These are phyloP conservation scores for Rosa hybrid DNA, from an alignment of 331 rosid species.

Conservation along the genomic window DNA sequence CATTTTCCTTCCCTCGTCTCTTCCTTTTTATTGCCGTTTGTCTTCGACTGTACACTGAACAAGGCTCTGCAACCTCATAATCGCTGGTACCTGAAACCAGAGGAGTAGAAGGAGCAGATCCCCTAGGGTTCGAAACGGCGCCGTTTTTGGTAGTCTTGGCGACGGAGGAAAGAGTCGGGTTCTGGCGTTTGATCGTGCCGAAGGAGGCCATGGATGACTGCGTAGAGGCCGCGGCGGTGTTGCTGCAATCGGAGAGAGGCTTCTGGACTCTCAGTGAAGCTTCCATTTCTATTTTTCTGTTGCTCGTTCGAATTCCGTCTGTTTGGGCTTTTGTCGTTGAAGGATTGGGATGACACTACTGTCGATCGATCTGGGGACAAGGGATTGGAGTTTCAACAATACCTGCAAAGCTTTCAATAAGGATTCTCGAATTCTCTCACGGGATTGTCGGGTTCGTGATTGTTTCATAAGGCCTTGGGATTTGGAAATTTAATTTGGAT, in stretches of 20 bases:
- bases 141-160: neutral
- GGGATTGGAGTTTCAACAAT: too few species aligned
- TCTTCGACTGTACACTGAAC: slow-evolving; percentile 42
- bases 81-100: slow-evolving; percentile 35
- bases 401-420: too few species aligned
- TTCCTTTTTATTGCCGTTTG: slow-evolving; percentile 33
- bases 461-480: too few species aligned
- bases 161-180: slow-evolving; percentile 3
- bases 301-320: neutral
- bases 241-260: slow-evolving; percentile 69
- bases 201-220: slow-evolving; percentile 17
- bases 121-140: slow-evolving; percentile 31
- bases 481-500: too few species aligned
- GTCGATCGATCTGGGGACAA: too few species aligned
- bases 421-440: too few species aligned
- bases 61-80: slow-evolving; percentile 35
- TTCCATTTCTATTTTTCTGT: slow-evolving; percentile 42
- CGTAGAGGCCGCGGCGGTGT: slow-evolving; percentile 32
- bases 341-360: too few species aligned
- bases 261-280: slow-evolving; percentile 25
- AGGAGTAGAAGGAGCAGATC: slow-evolving; percentile 34
- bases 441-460: too few species aligned
- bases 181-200: neutral
- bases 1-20: slow-evolving; percentile 35
- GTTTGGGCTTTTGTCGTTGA: neutral